phyloP scores from a whole-genome alignment of 2,329 filamentous ascomycete species.

The Monosporascus sp. region DNA sequence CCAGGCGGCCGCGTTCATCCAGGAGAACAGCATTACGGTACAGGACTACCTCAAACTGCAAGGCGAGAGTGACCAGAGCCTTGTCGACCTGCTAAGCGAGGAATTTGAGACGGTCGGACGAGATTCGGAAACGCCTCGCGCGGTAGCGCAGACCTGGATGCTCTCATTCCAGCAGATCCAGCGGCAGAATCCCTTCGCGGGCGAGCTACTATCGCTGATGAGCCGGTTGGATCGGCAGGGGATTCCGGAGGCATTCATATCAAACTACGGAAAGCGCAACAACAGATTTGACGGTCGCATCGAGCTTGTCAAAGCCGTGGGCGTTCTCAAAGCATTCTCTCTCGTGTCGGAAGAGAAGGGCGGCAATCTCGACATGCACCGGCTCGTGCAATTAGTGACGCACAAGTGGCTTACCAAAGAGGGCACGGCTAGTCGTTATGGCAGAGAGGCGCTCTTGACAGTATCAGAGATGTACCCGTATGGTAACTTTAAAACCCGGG shows the following conservation, averaged over 20 bases:
- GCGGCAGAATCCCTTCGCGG: slow-evolving; percentile 25
- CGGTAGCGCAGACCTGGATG: slow-evolving; percentile 27
- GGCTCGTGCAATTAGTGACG: slow-evolving; percentile 34
- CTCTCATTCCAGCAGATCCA: slow-evolving; percentile 30
- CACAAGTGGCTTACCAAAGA: slow-evolving; percentile 28
- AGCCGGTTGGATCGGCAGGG: slow-evolving; percentile 41
- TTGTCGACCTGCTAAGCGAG: slow-evolving; percentile 21
- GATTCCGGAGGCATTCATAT: slow-evolving; percentile 7
- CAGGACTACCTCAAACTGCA: slow-evolving; percentile 34
- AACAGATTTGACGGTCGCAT: slow-evolving; percentile 12
- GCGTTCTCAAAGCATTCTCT: slow-evolving; percentile 29
- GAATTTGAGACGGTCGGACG: slow-evolving; percentile 27
- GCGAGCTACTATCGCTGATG: slow-evolving; percentile 39
- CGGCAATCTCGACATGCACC: slow-evolving; percentile 35
- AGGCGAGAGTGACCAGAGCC: slow-evolving; percentile 23
- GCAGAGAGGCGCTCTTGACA: slow-evolving; percentile 21
- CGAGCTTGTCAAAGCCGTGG: slow-evolving; percentile 24
- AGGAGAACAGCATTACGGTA: slow-evolving; percentile 20
- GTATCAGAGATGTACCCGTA: slow-evolving; percentile 22
- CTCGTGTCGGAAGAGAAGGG: slow-evolving; percentile 23
- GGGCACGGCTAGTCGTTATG: slow-evolving; percentile 22
- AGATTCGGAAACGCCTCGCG: slow-evolving; percentile 29
- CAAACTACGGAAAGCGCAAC: slow-evolving; percentile 24
- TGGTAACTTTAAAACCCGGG: slow-evolving; percentile 24
- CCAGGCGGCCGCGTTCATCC: slow-evolving; percentile 30